These are phyloP conservation scores for Thozetella sp. DNA, from an alignment of 495 filamentous ascomycete genomes.

Conservation along the genomic window DNA sequence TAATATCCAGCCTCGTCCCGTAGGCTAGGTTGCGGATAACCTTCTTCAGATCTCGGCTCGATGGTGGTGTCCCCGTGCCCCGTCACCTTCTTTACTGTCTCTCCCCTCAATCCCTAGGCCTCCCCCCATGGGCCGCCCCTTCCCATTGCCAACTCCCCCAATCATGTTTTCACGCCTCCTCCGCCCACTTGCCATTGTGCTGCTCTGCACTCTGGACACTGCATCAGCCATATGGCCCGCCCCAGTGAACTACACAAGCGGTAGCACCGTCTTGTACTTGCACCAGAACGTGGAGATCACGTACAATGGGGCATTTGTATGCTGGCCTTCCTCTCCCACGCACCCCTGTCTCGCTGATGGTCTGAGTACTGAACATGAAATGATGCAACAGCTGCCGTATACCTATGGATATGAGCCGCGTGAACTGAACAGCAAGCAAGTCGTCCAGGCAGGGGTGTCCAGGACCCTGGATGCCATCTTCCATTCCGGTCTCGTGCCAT, in stretches of 20 bases:
- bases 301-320: constrained; percentile 58
- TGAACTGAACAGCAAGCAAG: constrained; percentile 41
- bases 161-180: constrained; percentile 33
- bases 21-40: too few species aligned
- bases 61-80: background rate
- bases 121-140: background rate
- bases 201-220: constrained; percentile 29
- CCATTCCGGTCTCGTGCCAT: constrained; percentile 66
- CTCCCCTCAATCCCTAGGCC: background rate
- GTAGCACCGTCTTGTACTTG: constrained; percentile 58
- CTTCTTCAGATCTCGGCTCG: too few species aligned
- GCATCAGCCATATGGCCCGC: constrained; percentile 62
- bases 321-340: constrained; percentile 25
- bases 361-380: constrained; percentile 22
- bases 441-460: constrained; percentile 49
- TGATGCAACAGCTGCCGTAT: constrained; percentile 41
- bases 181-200: constrained; percentile 27
- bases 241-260: constrained; percentile 51
- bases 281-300: constrained; percentile 49
- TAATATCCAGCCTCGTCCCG: background rate
- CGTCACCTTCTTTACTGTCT: constrained; percentile 2
- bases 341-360: constrained; percentile 11
- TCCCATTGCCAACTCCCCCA: background rate
- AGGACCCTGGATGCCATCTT: constrained; percentile 56
- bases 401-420: constrained; percentile 36